Percentiles rank a stretch among this genome's conserved stretches.
These are phyloP conservation scores for Thyridium curvatum DNA, from an alignment of 2,329 filamentous ascomycete species.

Conservation along the genomic window DNA sequence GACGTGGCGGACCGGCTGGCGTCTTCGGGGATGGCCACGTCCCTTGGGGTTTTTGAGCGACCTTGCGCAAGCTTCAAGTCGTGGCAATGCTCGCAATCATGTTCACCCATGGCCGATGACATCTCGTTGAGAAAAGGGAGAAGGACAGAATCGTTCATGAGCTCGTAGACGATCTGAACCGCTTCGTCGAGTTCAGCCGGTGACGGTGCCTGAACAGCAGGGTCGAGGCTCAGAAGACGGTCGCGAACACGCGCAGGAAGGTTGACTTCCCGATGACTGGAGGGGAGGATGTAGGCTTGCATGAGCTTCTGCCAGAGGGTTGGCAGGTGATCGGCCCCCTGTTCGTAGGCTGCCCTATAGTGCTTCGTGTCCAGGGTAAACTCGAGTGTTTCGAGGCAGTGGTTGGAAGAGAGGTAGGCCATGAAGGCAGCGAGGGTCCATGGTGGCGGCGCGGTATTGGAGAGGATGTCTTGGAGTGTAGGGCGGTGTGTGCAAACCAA, in stretches of 20 bases:
- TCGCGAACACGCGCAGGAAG: slow-evolving; percentile 82
- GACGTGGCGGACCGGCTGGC: slow-evolving; percentile 36
- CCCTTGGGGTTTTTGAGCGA: too few relatives aligned
- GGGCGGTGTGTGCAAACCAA: slow-evolving; percentile 45
- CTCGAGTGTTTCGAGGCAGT: slow-evolving; percentile 92
- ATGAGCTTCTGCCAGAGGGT: slow-evolving; percentile 84
- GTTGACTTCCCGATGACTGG: slow-evolving; percentile 82
- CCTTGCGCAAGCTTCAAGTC: too few relatives aligned
- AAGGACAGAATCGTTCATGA: slow-evolving; percentile 96
- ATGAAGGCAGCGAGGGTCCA: slow-evolving; percentile 92
- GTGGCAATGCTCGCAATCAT: too few relatives aligned
- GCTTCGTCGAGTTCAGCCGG: slow-evolving; percentile 76
- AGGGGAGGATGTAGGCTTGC: slow-evolving; percentile 83
- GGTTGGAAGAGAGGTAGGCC: slow-evolving; percentile 93
- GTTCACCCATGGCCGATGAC: too few relatives aligned
- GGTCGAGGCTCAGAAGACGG: slow-evolving; percentile 60
- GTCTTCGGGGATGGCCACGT: slow-evolving; percentile 19
- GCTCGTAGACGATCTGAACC: slow-evolving; percentile 81
- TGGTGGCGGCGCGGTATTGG: slow-evolving; percentile 77
- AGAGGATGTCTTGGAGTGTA: slow-evolving; percentile 78
- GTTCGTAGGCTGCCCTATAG: slow-evolving; percentile 58
- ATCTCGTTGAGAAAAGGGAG: slow-evolving; percentile 74
- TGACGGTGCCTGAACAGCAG: slow-evolving; percentile 54
- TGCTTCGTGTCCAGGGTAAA: slow-evolving; percentile 92
- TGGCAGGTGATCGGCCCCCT: slow-evolving; percentile 60